phyloP scores from a whole-genome alignment of 1,284 basidiomycete species.

The Ceratobasidium sp. region DNA sequence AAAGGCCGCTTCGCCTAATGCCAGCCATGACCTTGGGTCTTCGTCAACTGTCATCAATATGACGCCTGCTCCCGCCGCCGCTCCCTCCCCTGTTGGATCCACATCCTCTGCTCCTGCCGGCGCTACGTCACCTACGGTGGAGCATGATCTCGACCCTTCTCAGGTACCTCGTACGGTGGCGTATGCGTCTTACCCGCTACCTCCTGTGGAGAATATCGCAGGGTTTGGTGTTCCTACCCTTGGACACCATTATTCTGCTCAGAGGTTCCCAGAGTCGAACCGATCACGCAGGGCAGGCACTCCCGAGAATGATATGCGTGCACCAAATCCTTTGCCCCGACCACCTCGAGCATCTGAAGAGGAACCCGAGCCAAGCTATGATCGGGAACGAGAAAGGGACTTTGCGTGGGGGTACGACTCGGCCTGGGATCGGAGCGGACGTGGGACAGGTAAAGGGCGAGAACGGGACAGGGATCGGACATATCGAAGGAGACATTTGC shows the following conservation, averaged over 20 bases:
- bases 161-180: conserved; percentile 24
- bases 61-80: conserved; percentile 10
- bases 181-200: conserved; percentile 20
- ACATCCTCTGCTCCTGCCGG: conserved; percentile 9
- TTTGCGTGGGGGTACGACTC: conserved; percentile 24
- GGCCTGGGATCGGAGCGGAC: conserved; percentile 22
- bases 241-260: background rate
- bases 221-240: conserved; percentile 29
- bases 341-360: conserved; percentile 10
- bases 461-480: conserved; percentile 19
- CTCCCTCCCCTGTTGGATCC: conserved; percentile 6
- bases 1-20: conserved; percentile 18
- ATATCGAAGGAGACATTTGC: background rate
- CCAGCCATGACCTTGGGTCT: conserved; percentile 26
- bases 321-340: background rate
- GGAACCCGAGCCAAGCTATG: conserved; percentile 5
- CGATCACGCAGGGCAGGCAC: background rate
- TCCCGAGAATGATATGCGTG: background rate
- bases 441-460: conserved; percentile 25
- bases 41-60: conserved; percentile 34
- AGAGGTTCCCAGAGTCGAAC: background rate
- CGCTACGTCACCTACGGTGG: background rate
- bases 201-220: conserved; percentile 26
- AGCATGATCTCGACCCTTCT: background rate
- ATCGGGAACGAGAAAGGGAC: background rate